Base-by-base conservation (phyloP, 2,329 filamentous ascomycete genomes). In the Nemania serpens region DNA sequence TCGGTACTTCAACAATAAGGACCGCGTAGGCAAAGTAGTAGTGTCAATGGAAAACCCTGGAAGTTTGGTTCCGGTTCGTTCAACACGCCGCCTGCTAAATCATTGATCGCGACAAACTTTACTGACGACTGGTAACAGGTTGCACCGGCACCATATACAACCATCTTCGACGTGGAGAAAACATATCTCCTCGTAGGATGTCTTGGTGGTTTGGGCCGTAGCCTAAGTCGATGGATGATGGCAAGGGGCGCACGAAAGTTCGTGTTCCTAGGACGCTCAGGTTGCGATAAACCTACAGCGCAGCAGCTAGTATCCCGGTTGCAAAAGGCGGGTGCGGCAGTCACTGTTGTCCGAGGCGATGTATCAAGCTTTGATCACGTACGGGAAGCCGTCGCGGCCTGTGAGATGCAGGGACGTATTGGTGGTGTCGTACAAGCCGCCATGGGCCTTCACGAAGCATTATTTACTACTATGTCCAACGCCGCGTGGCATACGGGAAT, bases 191-290 rank as follows among this genome's bases (percentile, higher is more conserved):
- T 70, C 0, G 18, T 70, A 0, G 69, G 69, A 0, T 68, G 68
- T 33, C 61, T 72, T 1, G 75, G 75, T 9, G 74, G 74, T 2
- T 60, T 78, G 0, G 75, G 75, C 1, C 66, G 73, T 9, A 75
- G 74, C 48, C 58, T 78, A 5, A 67, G 64, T 5, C 61, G 61
- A 0, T 75, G 71, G 71, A 75, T 78, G 73, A 46, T 74, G 34
- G 22, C 60, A 0, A 69, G 69, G 0, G 75, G 75, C 1, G 73
- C 70, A 2, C 65, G 69, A 1, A 62, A 70, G 13, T 71, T 77
- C 39, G 66, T 72, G 12, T 76, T 76, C 56, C 59, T 76, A 1
- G 71, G 69, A 0, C 59, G 74, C 0, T 70, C 70, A 0, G 73
- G 71, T 0, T 36, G 41, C n/a, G 68, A 73, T 17, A 73, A 68